Percentiles rank a stretch among this genome's conserved stretches.
phyloP scores from a whole-genome alignment of 257 asterid species.

The Solanum bukasovii region DNA sequence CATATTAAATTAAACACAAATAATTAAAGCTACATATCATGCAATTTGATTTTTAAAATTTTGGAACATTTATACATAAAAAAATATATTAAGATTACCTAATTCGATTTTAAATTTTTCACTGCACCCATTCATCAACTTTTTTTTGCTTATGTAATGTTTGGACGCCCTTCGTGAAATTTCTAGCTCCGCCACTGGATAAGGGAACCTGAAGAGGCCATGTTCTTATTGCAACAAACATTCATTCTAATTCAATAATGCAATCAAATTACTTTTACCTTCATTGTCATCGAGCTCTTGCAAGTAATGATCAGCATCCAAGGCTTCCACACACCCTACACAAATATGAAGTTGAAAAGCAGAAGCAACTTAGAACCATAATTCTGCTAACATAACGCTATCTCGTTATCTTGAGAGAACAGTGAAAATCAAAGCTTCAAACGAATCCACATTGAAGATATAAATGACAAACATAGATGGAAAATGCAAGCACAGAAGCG shows the following conservation, averaged over 20 bases:
- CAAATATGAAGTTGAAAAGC: neutral
- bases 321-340: neutral
- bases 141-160: too few species aligned
- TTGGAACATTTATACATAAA: too few species aligned
- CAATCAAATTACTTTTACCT: neutral
- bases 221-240: neutral
- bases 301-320: neutral
- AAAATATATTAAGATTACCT: too few species aligned
- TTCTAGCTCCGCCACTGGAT: too few species aligned
- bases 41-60: too few species aligned
- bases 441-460: neutral
- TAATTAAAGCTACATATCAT: too few species aligned
- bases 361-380: neutral
- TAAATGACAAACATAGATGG: neutral
- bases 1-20: too few species aligned
- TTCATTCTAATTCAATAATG: neutral
- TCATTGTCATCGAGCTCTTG: neutral
- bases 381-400: neutral
- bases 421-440: neutral
- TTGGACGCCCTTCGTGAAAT: too few species aligned
- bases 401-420: neutral
- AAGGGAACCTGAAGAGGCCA: neutral
- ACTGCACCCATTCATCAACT: too few species aligned
- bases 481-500: neutral
- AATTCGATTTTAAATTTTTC: too few species aligned